phyloP scores from a whole-genome alignment of 1,284 basidiomycete species.

The Meripilus lineatus region DNA sequence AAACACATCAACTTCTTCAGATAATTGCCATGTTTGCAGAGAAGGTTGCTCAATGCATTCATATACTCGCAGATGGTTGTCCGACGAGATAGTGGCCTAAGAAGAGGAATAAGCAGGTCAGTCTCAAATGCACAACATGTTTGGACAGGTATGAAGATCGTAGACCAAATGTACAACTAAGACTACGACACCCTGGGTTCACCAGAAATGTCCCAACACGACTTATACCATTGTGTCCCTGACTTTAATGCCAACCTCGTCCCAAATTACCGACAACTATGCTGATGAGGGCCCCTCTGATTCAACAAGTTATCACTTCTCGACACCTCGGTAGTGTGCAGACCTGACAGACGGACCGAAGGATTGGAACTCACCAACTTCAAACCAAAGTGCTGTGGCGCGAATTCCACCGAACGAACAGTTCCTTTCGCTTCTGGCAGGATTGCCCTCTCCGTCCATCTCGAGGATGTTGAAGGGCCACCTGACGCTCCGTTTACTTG shows the following conservation, averaged over 20 bases:
- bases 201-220: no score
- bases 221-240: no score
- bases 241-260: no score
- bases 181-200: no score
- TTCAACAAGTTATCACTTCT: background rate
- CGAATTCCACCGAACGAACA: constrained; percentile 80
- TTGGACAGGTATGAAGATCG: no score
- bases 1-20: constrained; percentile 75
- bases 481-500: constrained; percentile 27
- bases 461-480: constrained; percentile 29
- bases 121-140: background rate
- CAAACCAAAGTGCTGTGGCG: constrained; percentile 80
- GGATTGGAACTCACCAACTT: constrained; percentile 59
- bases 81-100: constrained; percentile 83
- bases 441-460: constrained; percentile 74
- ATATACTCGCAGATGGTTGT: constrained; percentile 83
- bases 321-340: background rate
- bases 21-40: constrained; percentile 74
- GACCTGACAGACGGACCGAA: background rate
- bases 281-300: no score
- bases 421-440: constrained; percentile 82
- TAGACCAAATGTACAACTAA: no score
- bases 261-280: no score
- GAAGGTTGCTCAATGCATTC: constrained; percentile 85
- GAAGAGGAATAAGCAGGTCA: background rate